phyloP scores from a whole-genome alignment of 164 flowering plant genomes.

The Stephania cephalantha region DNA sequence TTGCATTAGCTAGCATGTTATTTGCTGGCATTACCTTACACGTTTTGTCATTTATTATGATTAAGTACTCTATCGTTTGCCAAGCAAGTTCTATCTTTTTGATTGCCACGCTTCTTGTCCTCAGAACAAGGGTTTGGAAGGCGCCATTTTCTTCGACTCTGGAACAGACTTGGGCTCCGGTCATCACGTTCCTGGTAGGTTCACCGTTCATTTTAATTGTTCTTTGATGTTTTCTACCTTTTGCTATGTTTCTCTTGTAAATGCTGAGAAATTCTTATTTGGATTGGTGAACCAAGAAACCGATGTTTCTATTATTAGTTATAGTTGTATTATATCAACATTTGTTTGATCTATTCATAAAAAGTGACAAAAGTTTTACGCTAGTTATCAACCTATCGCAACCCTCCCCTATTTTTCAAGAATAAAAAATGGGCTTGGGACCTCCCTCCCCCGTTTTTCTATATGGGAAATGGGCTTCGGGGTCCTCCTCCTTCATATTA shows the following conservation, averaged over 20 bases:
- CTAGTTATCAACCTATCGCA: too few species aligned
- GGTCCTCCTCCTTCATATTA: too few species aligned
- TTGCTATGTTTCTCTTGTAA: neutral
- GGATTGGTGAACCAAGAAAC: neutral
- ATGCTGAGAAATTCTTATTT: neutral
- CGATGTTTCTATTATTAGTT: too few species aligned
- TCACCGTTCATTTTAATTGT: conserved; percentile 20
- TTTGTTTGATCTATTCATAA: too few species aligned
- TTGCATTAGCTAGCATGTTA: neutral
- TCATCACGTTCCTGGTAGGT: conserved; percentile 79
- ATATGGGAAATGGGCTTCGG: too few species aligned
- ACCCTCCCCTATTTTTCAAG: too few species aligned
- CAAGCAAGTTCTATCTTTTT: neutral
- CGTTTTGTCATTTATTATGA: conserved; percentile 2
- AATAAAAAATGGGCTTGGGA: too few species aligned
- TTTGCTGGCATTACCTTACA: neutral
- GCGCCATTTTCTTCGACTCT: conserved; percentile 72
- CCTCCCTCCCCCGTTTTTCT: too few species aligned
- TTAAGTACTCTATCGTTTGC: neutral
- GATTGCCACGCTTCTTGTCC: conserved; percentile 6
- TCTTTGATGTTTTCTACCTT: neutral
- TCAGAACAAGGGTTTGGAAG: conserved; percentile 66
- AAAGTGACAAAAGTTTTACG: too few species aligned
- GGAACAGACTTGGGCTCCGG: conserved; percentile 87
- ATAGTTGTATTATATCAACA: too few species aligned